phyloP scores from a whole-genome alignment of 1,284 basidiomycete genomes.

The Farysia itapuensis region DNA sequence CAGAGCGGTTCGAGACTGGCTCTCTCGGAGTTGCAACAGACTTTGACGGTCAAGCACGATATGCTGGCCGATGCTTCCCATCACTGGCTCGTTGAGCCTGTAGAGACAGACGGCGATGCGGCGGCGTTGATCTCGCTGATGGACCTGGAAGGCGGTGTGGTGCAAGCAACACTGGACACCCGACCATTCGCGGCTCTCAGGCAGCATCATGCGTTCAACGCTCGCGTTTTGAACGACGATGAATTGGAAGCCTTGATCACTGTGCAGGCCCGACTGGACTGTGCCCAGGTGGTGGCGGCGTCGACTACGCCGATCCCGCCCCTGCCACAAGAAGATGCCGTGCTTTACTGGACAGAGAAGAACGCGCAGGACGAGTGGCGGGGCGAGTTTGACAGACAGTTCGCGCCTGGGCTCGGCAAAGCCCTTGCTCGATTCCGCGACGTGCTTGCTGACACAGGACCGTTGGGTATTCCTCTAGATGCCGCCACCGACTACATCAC shows the following conservation, averaged over 20 bases:
- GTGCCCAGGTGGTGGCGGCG: constrained; percentile 2
- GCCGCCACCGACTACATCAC: neutral
- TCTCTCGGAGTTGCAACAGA: constrained; percentile 1
- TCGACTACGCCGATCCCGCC: constrained; percentile 4
- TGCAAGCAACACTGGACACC: constrained; percentile 9
- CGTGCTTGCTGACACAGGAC: too few relatives aligned
- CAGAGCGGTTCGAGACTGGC: constrained; percentile 2
- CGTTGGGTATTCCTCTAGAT: neutral
- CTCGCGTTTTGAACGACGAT: constrained; percentile 28
- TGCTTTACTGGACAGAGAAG: constrained; percentile 12
- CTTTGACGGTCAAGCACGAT: neutral
- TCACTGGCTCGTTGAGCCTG: constrained; percentile 14
- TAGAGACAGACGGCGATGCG: constrained; percentile 29
- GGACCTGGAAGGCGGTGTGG: constrained; percentile 2
- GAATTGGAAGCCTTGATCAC: constrained; percentile 21
- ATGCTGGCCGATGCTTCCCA: neutral
- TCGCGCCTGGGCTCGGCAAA: too few relatives aligned
- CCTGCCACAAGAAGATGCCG: constrained; percentile 6
- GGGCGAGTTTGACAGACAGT: too few relatives aligned
- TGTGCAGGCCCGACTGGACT: constrained; percentile 1
- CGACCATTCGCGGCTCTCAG: constrained; percentile 14
- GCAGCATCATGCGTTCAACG: constrained; percentile 23
- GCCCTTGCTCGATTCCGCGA: too few relatives aligned
- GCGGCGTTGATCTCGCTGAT: constrained; percentile 20
- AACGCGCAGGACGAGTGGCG: too few relatives aligned